A percentile compares a stretch with the other conserved stretches of the same genome.
Conservation (phyloP, 106 monocot species). For the Platanthera zijinensis region DNA sequence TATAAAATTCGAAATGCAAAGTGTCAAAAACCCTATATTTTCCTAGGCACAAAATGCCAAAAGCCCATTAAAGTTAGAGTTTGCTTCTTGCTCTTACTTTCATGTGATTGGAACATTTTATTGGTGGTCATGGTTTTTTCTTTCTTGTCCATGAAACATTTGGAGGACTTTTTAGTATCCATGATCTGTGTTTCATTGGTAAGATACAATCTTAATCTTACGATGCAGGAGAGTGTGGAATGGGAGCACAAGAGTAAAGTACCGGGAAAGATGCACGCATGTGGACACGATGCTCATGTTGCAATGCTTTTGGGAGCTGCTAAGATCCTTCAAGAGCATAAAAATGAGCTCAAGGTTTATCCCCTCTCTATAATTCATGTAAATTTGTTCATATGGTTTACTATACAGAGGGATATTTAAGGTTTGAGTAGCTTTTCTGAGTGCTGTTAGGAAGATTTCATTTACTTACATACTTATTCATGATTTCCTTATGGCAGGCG, state of each 20-base stretch:
- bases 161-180: neutral
- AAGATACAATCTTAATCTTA: neutral
- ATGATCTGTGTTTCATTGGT: neutral
- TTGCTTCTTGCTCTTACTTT: neutral
- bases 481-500: neutral
- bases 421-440: neutral
- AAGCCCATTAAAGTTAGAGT: neutral
- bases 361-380: neutral
- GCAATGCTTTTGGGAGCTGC: constrained; percentile 90
- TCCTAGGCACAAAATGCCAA: no score
- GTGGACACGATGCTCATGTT: constrained; percentile 91
- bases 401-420: neutral
- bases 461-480: neutral
- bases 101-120: neutral
- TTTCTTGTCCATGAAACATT: neutral
- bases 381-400: neutral
- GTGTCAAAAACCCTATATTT: no score
- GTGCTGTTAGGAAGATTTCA: neutral
- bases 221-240: constrained; percentile 75
- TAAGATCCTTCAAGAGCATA: constrained; percentile 76
- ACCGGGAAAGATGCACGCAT: constrained; percentile 89
- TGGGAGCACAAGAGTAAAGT: constrained; percentile 94
- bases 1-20: no score
- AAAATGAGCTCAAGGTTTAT: constrained; percentile 52
- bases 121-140: neutral